A percentile compares a stretch with the other conserved stretches of the same genome.
phyloP scores from a whole-genome alignment of 2,329 filamentous ascomycete genomes.

The Calcarisporium arbuscula region DNA sequence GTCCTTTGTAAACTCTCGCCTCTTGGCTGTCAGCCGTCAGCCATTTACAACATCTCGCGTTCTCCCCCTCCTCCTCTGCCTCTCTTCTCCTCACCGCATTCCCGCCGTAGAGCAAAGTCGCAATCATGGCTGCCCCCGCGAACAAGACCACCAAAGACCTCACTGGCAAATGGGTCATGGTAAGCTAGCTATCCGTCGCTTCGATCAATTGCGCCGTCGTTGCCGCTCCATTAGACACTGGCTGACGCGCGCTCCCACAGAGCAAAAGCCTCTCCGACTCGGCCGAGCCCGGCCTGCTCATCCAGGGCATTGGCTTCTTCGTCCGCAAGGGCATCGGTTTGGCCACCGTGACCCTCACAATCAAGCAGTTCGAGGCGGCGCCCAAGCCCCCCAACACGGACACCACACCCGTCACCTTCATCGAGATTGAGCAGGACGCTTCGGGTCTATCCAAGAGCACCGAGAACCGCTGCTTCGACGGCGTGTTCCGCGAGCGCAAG shows the following conservation, averaged over 20 bases:
- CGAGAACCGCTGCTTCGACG: constrained; percentile 50
- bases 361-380: constrained; percentile 48
- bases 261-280: constrained; percentile 69
- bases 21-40: neutral
- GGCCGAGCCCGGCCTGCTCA: constrained; percentile 59
- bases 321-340: constrained; percentile 64
- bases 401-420: constrained; percentile 41
- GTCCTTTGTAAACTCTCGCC: no score
- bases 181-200: constrained; percentile 29
- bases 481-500: constrained; percentile 52
- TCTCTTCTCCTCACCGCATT: neutral
- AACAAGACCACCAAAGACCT: constrained; percentile 62
- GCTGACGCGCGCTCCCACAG: constrained; percentile 34
- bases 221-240: neutral
- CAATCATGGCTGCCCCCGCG: constrained; percentile 64
- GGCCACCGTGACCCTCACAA: constrained; percentile 61
- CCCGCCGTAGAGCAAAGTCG: constrained; percentile 1
- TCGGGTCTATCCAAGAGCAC: constrained; percentile 62
- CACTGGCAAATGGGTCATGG: constrained; percentile 63
- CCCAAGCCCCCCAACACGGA: constrained; percentile 33
- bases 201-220: constrained; percentile 1
- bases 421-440: constrained; percentile 69
- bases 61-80: neutral
- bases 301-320: constrained; percentile 69
- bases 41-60: neutral